phyloP scores from a whole-genome alignment of 2,329 filamentous ascomycete genomes.

The Albophoma yamanashiensis region DNA sequence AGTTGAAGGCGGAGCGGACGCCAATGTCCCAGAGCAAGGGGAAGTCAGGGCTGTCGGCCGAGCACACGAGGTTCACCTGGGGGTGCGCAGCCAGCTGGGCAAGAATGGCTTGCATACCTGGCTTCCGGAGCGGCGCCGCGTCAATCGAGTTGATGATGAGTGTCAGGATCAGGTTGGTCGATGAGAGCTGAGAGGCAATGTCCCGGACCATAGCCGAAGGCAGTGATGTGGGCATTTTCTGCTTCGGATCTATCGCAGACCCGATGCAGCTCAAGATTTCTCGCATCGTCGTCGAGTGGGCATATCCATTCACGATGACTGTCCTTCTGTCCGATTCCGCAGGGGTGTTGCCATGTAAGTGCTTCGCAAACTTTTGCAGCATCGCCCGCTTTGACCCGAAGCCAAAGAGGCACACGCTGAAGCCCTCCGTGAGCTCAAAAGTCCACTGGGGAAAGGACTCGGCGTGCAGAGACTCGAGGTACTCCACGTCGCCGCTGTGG shows the following conservation, averaged over 20 bases:
- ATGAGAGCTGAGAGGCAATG: conserved; percentile 49
- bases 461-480: conserved; percentile 64
- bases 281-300: conserved; percentile 51
- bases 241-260: conserved; percentile 43
- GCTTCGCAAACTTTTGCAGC: conserved; percentile 63
- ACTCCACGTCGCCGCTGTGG: conserved; percentile 59
- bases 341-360: conserved; percentile 36
- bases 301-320: conserved; percentile 81
- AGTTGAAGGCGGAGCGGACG: conserved; percentile 71
- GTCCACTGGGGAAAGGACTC: conserved; percentile 84
- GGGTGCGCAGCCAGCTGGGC: conserved; percentile 67
- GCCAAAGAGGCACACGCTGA: conserved; percentile 84
- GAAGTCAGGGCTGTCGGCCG: conserved; percentile 81
- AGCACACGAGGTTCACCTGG: conserved; percentile 62
- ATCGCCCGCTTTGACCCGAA: conserved; percentile 81
- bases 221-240: conserved; percentile 46
- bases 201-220: conserved; percentile 58
- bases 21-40: conserved; percentile 81
- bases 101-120: conserved; percentile 59
- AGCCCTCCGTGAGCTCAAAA: conserved; percentile 79
- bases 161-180: conserved; percentile 38
- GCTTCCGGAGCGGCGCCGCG: conserved; percentile 61
- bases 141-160: conserved; percentile 84
- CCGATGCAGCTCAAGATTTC: conserved; percentile 63
- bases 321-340: conserved; percentile 36